A percentile compares a stretch with the other conserved stretches of the same genome.
Evolutionary conservation across 2,329 filamentous ascomycete species (phyloP).

Genomic region (Calonectria leucothoes): DNA sequence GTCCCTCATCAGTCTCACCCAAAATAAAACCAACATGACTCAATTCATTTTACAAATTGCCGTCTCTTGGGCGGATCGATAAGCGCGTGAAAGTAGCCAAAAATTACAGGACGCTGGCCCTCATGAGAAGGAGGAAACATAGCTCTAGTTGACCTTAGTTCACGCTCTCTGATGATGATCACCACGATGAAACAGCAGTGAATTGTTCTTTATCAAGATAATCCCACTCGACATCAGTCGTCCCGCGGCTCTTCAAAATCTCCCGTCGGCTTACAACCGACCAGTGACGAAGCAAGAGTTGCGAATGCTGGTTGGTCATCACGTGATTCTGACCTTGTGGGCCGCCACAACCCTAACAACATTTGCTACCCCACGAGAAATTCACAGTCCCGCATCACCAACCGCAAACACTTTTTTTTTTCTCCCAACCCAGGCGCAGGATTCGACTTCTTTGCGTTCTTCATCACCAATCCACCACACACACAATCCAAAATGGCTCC

Average conservation of each 20-base stretch:
- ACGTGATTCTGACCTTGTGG: neutral
- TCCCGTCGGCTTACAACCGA: neutral
- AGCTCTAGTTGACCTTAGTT: neutral
- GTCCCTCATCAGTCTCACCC: neutral
- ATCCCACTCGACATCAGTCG: neutral
- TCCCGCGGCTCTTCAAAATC: neutral
- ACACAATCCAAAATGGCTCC: constrained; percentile 78
- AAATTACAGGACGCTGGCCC: neutral
- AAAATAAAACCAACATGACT: neutral
- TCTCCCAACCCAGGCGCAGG: constrained; percentile 72
- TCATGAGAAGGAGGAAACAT: neutral
- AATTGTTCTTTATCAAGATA: neutral
- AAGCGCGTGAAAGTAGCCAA: neutral
- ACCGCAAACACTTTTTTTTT: constrained; percentile 24
- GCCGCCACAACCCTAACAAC: constrained; percentile 48
- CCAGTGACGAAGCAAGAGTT: neutral
- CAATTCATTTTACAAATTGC: neutral
- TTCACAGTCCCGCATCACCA: constrained; percentile 26
- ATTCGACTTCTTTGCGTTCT: constrained; percentile 77
- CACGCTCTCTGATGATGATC: neutral
- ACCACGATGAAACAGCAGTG: neutral
- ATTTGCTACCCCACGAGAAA: constrained; percentile 43
- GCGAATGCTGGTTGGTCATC: neutral
- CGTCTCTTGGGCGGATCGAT: neutral
- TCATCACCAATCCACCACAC: constrained; percentile 42